Evolutionary conservation across 2,329 filamentous ascomycete genomes (phyloP).

Genomic region (Onygena corvina): DNA sequence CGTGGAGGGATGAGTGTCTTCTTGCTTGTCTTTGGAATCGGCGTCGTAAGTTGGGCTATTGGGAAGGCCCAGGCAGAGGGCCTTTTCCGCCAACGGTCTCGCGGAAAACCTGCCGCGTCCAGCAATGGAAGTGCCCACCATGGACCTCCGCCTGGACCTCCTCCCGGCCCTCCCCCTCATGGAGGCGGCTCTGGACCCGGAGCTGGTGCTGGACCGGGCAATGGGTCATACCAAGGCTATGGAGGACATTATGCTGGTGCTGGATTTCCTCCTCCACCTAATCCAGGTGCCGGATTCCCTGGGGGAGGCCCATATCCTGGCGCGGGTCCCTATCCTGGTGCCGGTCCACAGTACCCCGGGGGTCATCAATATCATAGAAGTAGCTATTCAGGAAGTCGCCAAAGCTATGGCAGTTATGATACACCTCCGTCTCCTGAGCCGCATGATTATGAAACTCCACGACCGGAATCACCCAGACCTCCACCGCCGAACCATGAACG

Average conservation of each 20-base stretch:
- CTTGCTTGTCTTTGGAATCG: conserved; percentile 60
- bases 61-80: conserved; percentile 51
- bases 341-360: conserved; percentile 24
- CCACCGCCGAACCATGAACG: conserved; percentile 1
- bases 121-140: conserved; percentile 25
- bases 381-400: conserved; percentile 7
- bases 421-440: conserved; percentile 8
- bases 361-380: conserved; percentile 13
- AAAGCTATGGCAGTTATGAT: conserved; percentile 11
- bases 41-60: conserved; percentile 64
- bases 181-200: conserved; percentile 16
- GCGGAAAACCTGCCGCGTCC: conserved; percentile 14
- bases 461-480: conserved; percentile 4
- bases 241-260: conserved; percentile 20
- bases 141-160: conserved; percentile 19
- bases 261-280: conserved; percentile 21
- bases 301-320: conserved; percentile 16
- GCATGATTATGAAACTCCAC: conserved; percentile 6
- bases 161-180: conserved; percentile 14
- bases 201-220: conserved; percentile 11
- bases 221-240: conserved; percentile 21
- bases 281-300: conserved; percentile 25
- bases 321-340: not conserved
- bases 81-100: conserved; percentile 19
- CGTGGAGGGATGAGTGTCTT: conserved; percentile 62